phyloP scores from a whole-genome alignment of 768 basidiomycete genomes.

The Serendipita vermifera region DNA sequence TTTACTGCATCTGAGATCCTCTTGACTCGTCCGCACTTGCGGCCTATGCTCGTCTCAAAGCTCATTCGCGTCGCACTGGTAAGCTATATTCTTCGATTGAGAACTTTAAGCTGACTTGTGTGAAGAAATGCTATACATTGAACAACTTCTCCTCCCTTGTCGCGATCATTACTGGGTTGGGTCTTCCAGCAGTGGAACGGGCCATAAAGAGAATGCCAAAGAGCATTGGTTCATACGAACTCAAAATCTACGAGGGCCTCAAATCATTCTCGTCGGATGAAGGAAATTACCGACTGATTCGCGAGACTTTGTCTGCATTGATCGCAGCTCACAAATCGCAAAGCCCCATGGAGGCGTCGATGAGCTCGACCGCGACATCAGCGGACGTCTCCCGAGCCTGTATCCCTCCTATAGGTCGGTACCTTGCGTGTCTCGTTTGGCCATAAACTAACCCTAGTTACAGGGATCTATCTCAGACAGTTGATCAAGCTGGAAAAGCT shows the following conservation, averaged over 20 bases:
- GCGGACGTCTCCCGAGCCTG: constrained; percentile 34
- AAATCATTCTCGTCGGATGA: constrained; percentile 47
- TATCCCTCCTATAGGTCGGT: constrained; percentile 71
- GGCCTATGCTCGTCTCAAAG: constrained; percentile 54
- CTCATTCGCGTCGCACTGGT: constrained; percentile 78
- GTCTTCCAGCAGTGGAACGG: constrained; percentile 50
- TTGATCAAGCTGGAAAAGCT: constrained; percentile 50
- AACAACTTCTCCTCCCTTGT: constrained; percentile 69
- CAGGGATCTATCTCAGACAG: constrained; percentile 68
- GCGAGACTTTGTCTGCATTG: constrained; percentile 48
- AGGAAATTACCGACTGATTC: constrained; percentile 65
- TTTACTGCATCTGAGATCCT: constrained; percentile 75
- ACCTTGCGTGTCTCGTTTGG: not conserved
- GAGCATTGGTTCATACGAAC: constrained; percentile 55
- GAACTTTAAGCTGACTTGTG: not conserved
- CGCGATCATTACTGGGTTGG: constrained; percentile 66
- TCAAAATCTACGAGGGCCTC: constrained; percentile 58
- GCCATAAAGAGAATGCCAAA: constrained; percentile 58
- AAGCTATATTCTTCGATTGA: constrained; percentile 21
- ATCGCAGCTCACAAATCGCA: constrained; percentile 51
- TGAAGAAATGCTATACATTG: constrained; percentile 64
- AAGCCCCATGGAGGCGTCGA: constrained; percentile 28
- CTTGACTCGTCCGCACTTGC: constrained; percentile 51
- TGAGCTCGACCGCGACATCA: constrained; percentile 16
- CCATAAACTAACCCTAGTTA: constrained; percentile 2